These are phyloP conservation scores for Bipolaris bicolor DNA, from an alignment of 2,329 filamentous ascomycete genomes.

Conservation along the genomic window DNA sequence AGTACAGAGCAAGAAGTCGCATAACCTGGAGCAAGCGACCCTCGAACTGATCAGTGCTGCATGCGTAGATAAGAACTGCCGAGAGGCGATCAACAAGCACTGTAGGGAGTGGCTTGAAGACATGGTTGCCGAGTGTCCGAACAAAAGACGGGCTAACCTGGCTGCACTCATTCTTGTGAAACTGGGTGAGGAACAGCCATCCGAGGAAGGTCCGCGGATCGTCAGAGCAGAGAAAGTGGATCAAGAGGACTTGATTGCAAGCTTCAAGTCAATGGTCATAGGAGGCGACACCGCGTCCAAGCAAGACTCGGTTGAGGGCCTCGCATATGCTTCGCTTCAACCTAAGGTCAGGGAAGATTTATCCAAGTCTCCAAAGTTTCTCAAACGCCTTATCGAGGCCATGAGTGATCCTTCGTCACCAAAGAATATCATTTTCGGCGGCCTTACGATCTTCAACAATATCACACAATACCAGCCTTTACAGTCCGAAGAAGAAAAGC, in stretches of 20 bases:
- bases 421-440: slow-evolving; percentile 77
- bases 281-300: slow-evolving; percentile 63
- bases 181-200: slow-evolving; percentile 52
- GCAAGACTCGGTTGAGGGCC: slow-evolving; percentile 81
- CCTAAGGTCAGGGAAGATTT: slow-evolving; percentile 84
- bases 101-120: slow-evolving; percentile 88
- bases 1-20: slow-evolving; percentile 81
- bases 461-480: slow-evolving; percentile 79
- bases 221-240: slow-evolving; percentile 42
- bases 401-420: slow-evolving; percentile 53
- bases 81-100: slow-evolving; percentile 82
- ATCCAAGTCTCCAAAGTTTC: slow-evolving; percentile 68
- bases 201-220: slow-evolving; percentile 39
- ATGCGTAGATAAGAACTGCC: slow-evolving; percentile 81
- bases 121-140: slow-evolving; percentile 74
- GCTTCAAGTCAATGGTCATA: slow-evolving; percentile 69
- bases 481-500: slow-evolving; percentile 88
- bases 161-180: slow-evolving; percentile 63
- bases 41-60: slow-evolving; percentile 90
- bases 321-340: slow-evolving; percentile 89
- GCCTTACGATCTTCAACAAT: slow-evolving; percentile 83
- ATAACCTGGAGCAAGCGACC: slow-evolving; percentile 83
- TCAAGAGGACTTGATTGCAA: slow-evolving; percentile 58
- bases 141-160: slow-evolving; percentile 60
- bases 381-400: slow-evolving; percentile 71